Evolutionary conservation across 2,329 filamentous ascomycete genomes (phyloP), one percentile per base, ranked within the genome.

Genomic region (Escovopsis sp.): DNA sequence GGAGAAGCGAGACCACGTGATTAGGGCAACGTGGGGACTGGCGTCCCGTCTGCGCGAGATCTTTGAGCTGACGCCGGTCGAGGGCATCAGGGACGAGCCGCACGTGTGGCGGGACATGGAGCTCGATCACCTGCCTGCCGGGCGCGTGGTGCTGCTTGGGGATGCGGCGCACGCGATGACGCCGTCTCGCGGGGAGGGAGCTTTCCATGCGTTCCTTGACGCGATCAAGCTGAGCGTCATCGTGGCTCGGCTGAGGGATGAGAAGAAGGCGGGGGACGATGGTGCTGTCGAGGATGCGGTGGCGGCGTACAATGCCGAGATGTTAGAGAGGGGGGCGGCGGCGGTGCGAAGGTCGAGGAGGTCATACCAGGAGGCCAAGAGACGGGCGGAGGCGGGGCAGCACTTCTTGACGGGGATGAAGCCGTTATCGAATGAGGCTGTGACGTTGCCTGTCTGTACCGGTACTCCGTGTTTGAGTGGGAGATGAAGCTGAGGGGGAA

Each of bases 171-270:
- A 44, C 34, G 39, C 30, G 8, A 46, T 44, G 45, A 44, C 45
- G 7, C 45, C 45, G 2, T 46, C 61, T 44, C 61, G 66, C 9
- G 68, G 68, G 7, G 66, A 71, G 51, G 66, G 63, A 0, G 63
- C 62, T 1, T 38, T 37, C 24, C 40, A 42, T 35, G 11, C 36
- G 4, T 37, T 41, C n/a, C 64, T 70, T 35, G 59, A 65, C 39
- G 66, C 64, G 4, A 62, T 71, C 29, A 45, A 45, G 33, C 46
- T 59, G 2, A 49, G 52, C 24, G 20, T 6, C 20, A 20, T 20
- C 4, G 20, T 20, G 20, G 3, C 20, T 6, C 20, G 20, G 20
- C 20, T 20, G 20, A 20, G 20, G 20, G 20, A 20, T 6, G 48
- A 53, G 32, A 44, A 52, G 7, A 47, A 61, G 7, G 40, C 43